A percentile compares a stretch with the other conserved stretches of the same genome.
phyloP scores from a whole-genome alignment of 345 rosid genomes.

The Nasturtium officinale region DNA sequence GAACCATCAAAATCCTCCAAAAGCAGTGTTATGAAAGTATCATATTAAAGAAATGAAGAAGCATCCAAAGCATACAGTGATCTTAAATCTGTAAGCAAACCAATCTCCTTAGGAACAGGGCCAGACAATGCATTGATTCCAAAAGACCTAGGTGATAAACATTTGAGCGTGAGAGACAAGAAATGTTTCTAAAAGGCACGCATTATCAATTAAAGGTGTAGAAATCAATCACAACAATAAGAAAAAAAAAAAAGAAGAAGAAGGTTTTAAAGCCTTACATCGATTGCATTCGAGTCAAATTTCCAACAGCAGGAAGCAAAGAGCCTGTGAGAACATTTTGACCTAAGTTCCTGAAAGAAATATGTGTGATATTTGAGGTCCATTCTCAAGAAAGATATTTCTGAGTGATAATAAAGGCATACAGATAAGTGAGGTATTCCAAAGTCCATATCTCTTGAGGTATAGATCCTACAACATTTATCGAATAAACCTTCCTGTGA shows the following conservation, averaged over 20 bases:
- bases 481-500: constrained; percentile 44
- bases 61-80: no score
- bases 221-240: neutral
- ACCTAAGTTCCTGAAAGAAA: constrained; percentile 36
- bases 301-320: constrained; percentile 40
- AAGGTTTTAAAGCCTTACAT: constrained; percentile 57
- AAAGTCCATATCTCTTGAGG: constrained; percentile 45
- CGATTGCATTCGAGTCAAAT: constrained; percentile 52
- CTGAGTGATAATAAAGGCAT: constrained; percentile 4
- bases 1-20: neutral
- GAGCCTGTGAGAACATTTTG: constrained; percentile 41
- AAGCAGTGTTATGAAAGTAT: neutral
- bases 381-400: neutral
- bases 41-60: no score
- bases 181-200: neutral
- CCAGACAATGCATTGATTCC: constrained; percentile 64
- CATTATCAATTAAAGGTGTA: neutral
- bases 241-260: no score
- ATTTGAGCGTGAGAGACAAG: neutral
- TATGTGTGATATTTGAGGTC: neutral
- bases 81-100: no score
- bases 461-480: constrained; percentile 35
- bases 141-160: constrained; percentile 44
- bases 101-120: constrained; percentile 49
- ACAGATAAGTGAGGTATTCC: constrained; percentile 41